These are phyloP conservation scores for Cunninghamia lanceolata DNA, from an alignment of 75 land plant species.

Conservation along the genomic window DNA sequence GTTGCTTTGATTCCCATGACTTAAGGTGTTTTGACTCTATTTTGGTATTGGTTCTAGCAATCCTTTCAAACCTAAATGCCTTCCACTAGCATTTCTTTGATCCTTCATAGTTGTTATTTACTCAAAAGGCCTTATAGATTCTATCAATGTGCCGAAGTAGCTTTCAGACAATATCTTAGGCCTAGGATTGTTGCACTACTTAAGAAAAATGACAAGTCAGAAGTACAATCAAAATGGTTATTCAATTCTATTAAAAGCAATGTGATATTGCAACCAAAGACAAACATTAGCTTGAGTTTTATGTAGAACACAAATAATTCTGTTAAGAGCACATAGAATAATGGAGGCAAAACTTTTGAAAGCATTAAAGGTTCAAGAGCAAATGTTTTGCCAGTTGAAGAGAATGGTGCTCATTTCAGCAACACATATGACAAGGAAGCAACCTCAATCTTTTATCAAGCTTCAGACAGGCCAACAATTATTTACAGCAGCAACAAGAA, in stretches of 20 bases:
- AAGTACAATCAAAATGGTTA: background rate
- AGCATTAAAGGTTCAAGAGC: background rate
- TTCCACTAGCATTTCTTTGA: too few relatives aligned
- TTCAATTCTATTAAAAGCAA: constrained; percentile 7
- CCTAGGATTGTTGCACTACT: constrained; percentile 69
- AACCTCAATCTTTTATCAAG: too few relatives aligned
- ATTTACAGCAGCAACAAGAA: constrained; percentile 95
- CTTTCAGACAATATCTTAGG: constrained; percentile 45
- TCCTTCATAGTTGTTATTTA: too few relatives aligned
- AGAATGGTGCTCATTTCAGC: too few relatives aligned
- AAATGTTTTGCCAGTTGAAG: background rate
- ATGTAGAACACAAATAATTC: constrained; percentile 4
- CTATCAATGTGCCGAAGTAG: constrained; percentile 36
- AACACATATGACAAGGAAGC: too few relatives aligned
- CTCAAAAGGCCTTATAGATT: too few relatives aligned
- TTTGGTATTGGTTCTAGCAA: too few relatives aligned
- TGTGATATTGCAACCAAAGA: too few relatives aligned
- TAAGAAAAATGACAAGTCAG: constrained; percentile 14
- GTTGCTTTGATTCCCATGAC: constrained; percentile 50
- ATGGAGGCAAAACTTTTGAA: constrained; percentile 7
- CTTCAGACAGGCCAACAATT: constrained; percentile 94
- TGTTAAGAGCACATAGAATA: constrained; percentile 7
- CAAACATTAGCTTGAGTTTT: too few relatives aligned
- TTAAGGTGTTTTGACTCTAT: too few relatives aligned
- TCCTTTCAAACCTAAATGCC: too few relatives aligned